Conservation (phyloP, 345 rosid genomes). For the Lumnitzera littorea region DNA sequence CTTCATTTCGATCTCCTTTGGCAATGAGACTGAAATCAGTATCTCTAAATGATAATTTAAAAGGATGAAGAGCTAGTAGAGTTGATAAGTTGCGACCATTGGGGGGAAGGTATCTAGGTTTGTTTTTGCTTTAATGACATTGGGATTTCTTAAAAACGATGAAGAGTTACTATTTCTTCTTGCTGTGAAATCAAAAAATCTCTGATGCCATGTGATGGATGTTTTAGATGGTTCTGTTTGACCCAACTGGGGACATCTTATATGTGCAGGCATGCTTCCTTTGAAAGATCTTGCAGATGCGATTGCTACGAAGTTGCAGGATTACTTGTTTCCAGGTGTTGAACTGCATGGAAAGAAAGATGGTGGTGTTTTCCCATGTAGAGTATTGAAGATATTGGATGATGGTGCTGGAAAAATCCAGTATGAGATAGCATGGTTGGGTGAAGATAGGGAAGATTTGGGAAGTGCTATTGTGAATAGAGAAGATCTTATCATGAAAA, state of each 20-base stretch:
- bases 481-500: constrained; percentile 67
- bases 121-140: no score
- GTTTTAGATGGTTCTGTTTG: background rate
- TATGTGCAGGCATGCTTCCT: constrained; percentile 68
- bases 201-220: background rate
- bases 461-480: constrained; percentile 40
- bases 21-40: no score
- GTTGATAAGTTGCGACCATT: no score
- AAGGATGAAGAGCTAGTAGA: no score
- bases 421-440: constrained; percentile 73
- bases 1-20: no score
- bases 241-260: background rate
- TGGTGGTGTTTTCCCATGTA: constrained; percentile 51
- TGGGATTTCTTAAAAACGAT: no score
- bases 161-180: no score
- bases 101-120: no score
- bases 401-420: constrained; percentile 28
- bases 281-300: constrained; percentile 79
- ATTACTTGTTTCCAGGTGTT: constrained; percentile 49
- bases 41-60: no score
- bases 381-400: constrained; percentile 40
- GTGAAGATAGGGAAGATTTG: constrained; percentile 37
- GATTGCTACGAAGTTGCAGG: constrained; percentile 53
- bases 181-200: no score
- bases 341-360: constrained; percentile 59